A percentile compares a stretch with the other conserved stretches of the same genome.
Conservation (phyloP, 2,329 filamentous ascomycete species). For the Neurospora sp. region DNA sequence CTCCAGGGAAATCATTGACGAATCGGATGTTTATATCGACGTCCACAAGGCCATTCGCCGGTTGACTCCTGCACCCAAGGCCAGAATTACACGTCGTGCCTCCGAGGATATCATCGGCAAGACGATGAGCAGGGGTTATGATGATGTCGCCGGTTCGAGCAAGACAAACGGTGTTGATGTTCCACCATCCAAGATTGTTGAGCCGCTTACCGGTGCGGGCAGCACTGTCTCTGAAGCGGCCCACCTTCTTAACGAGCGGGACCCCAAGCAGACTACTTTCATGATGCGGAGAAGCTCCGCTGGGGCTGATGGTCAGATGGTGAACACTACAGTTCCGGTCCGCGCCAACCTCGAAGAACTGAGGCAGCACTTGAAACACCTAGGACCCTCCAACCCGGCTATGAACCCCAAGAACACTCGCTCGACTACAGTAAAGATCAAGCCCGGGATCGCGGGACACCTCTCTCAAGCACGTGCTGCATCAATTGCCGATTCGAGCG, state of each 20-base stretch:
- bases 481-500: slow-evolving; percentile 12
- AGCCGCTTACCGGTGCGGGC: slow-evolving; percentile 21
- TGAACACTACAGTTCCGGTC: slow-evolving; percentile 41
- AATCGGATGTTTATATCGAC: slow-evolving; percentile 96
- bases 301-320: slow-evolving; percentile 41
- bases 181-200: slow-evolving; percentile 17
- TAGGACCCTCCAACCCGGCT: slow-evolving; percentile 59
- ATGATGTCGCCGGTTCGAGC: slow-evolving; percentile 18
- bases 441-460: slow-evolving; percentile 30
- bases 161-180: slow-evolving; percentile 18
- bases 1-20: slow-evolving; percentile 87
- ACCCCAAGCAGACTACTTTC: slow-evolving; percentile 44
- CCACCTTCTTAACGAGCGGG: slow-evolving; percentile 29
- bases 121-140: slow-evolving; percentile 16
- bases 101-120: slow-evolving; percentile 22
- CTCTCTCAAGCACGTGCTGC: slow-evolving; percentile 11
- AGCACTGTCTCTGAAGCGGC: slow-evolving; percentile 29
- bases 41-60: slow-evolving; percentile 96
- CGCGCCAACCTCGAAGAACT: slow-evolving; percentile 54
- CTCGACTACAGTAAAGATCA: slow-evolving; percentile 58
- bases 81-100: slow-evolving; percentile 39
- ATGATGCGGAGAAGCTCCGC: slow-evolving; percentile 49
- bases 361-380: slow-evolving; percentile 52
- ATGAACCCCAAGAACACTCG: slow-evolving; percentile 53
- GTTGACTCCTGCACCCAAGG: slow-evolving; percentile 73